Evolutionary conservation across 108 stramenopile species (phyloP), one percentile per base, ranked within the genome.

Genomic region (Pelagomonas calceolata): DNA sequence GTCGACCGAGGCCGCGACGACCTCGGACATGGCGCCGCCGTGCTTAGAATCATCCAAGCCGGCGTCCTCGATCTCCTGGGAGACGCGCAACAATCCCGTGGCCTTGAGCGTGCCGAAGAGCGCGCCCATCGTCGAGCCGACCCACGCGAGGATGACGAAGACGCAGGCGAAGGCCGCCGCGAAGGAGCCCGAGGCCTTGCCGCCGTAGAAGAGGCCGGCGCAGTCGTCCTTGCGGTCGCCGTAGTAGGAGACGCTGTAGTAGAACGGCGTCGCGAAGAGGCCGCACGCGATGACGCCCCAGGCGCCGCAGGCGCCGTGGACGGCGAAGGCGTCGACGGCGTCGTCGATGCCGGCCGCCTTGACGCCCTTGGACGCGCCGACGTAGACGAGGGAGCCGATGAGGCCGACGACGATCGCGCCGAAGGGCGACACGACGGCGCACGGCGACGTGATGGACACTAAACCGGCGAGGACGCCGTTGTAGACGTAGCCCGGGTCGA

Each of bases 301-400:
- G 15, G 80, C 66, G 0, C 93, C 93, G 70, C 80, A 79, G 35
- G 77, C 74, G 74, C 91, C 80, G 78, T 95, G 94, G 30, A 95
- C 92, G 5, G 94, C 91, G 65, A 92, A 88, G 36, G 94, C 94
- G 81, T 94, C 92, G 12, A 95, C 92, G 32, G 90, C 91, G 79
- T 95, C 94, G 80, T 95, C 94, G 72, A 95, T 82, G 30, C 82
- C 68, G 35, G 90, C 68, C 66, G 80, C 74, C 60, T 91, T 77
- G 18, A 96, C 73, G 21, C 89, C 71, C 34, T 70, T 77, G 43
- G 85, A 85, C 36, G 67, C 29, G 36, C 32, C 73, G 63, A 89
- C 66, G 80, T 95, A 97, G 21, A 94, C 60, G 73, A 86, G 71
- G 0, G 89, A 91, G 29, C 88, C 80, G 36, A 94, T 70, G 45